A percentile compares a stretch with the other conserved stretches of the same genome.
phyloP scores from a whole-genome alignment of 441 rosid species.

The Populus trichocarpa region DNA sequence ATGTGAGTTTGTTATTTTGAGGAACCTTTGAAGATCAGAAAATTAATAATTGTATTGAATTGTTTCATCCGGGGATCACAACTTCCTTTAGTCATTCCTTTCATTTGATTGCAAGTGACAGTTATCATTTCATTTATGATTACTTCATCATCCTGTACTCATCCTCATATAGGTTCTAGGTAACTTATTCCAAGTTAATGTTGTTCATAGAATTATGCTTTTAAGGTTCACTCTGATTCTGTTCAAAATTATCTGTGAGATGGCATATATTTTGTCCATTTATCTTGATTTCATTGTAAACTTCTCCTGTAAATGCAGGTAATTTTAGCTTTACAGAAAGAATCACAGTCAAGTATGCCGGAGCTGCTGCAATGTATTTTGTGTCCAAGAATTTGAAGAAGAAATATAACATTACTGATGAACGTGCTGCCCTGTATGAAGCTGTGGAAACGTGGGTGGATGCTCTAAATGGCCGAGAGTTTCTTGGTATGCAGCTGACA shows the following conservation, averaged over 20 bases:
- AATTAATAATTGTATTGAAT: neutral
- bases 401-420: conserved; percentile 75
- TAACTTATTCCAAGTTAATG: neutral
- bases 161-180: neutral
- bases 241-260: neutral
- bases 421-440: conserved; percentile 66
- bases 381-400: conserved; percentile 80
- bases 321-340: conserved; percentile 73
- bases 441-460: conserved; percentile 86
- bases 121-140: neutral
- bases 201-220: neutral
- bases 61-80: neutral
- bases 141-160: neutral
- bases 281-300: conserved; percentile 14
- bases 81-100: neutral
- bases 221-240: neutral
- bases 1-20: neutral
- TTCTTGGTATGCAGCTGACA: conserved; percentile 39
- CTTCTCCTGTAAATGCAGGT: conserved; percentile 33
- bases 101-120: neutral
- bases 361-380: conserved; percentile 80
- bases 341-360: conserved; percentile 68
- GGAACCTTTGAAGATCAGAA: neutral
- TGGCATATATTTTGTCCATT: conserved; percentile 1
- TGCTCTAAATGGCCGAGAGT: conserved; percentile 63